Conservation (phyloP, 2,329 filamentous ascomycete species). For the Sphaerulina musiva region DNA sequence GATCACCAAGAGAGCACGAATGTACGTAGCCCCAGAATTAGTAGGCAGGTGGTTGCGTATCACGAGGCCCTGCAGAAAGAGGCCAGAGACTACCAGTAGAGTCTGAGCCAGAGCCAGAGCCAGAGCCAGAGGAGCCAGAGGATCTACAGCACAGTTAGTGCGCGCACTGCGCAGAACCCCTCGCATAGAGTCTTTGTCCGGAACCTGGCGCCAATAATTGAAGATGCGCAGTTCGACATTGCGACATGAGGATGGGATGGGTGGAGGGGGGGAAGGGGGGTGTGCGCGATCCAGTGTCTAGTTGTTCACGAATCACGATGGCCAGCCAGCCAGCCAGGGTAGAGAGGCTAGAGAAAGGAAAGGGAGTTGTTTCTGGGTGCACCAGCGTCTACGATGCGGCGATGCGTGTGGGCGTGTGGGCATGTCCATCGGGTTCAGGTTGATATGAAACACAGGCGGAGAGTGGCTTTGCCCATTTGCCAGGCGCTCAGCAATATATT, state of each 20-base stretch:
- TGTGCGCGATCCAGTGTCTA: too few relatives aligned
- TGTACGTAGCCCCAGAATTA: neutral
- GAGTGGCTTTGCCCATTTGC: slow-evolving; percentile 1
- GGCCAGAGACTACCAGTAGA: slow-evolving; percentile 11
- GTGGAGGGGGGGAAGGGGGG: too few relatives aligned
- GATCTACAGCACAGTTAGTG: slow-evolving; percentile 1
- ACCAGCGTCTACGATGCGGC: slow-evolving; percentile 14
- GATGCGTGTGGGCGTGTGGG: slow-evolving; percentile 9
- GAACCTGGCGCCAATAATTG: slow-evolving; percentile 7
- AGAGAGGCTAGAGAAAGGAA: too few relatives aligned
- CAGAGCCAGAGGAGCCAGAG: too few relatives aligned
- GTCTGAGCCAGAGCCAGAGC: neutral
- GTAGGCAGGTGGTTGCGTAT: slow-evolving; percentile 7
- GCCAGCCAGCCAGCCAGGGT: too few relatives aligned
- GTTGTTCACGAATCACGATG: too few relatives aligned
- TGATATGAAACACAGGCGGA: slow-evolving; percentile 4
- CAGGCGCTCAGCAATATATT: slow-evolving; percentile 17
- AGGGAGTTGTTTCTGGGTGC: too few relatives aligned
- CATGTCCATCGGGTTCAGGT: too few relatives aligned
- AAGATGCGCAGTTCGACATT: slow-evolving; percentile 1
- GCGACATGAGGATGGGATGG: neutral
- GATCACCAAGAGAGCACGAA: neutral
- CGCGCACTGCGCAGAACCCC: slow-evolving; percentile 6
- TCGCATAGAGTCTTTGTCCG: slow-evolving; percentile 15
- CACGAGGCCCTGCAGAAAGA: slow-evolving; percentile 8